phyloP scores from a whole-genome alignment of 192 early-diverging fungal species.

The Dissophora globulifera region DNA sequence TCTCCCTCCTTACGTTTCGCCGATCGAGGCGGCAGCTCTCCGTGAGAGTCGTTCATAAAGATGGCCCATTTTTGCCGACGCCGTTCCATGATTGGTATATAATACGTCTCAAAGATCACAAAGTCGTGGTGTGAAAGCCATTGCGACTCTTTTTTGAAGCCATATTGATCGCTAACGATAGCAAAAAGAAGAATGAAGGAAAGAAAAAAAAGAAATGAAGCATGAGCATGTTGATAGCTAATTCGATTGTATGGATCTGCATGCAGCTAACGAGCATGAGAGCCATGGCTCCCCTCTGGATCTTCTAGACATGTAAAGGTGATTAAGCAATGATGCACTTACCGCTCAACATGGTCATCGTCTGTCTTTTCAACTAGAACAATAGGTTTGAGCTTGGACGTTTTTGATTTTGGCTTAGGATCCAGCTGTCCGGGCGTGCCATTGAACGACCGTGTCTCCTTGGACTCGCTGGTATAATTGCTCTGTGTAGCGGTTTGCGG shows the following conservation, averaged over 20 bases:
- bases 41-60: constrained; percentile 58
- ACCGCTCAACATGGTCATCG: constrained; percentile 50
- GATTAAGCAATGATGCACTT: too few species aligned
- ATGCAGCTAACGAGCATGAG: too few species aligned
- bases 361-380: constrained; percentile 26
- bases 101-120: constrained; percentile 59
- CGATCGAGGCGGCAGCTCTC: constrained; percentile 54
- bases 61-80: constrained; percentile 60
- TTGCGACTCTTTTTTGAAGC: constrained; percentile 63
- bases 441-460: constrained; percentile 50
- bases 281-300: neutral
- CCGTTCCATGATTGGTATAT: constrained; percentile 59
- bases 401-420: constrained; percentile 44
- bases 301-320: too few species aligned
- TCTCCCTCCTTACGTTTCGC: constrained; percentile 51
- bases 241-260: too few species aligned
- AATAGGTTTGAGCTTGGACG: constrained; percentile 41
- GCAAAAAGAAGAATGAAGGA: constrained; percentile 10
- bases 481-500: constrained; percentile 28
- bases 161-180: constrained; percentile 65
- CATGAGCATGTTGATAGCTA: neutral
- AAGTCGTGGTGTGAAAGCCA: constrained; percentile 62
- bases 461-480: constrained; percentile 36
- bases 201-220: neutral
- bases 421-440: constrained; percentile 35